Conservation (phyloP, 2,329 filamentous ascomycete genomes). For the Pseudopithomyces maydicus region DNA sequence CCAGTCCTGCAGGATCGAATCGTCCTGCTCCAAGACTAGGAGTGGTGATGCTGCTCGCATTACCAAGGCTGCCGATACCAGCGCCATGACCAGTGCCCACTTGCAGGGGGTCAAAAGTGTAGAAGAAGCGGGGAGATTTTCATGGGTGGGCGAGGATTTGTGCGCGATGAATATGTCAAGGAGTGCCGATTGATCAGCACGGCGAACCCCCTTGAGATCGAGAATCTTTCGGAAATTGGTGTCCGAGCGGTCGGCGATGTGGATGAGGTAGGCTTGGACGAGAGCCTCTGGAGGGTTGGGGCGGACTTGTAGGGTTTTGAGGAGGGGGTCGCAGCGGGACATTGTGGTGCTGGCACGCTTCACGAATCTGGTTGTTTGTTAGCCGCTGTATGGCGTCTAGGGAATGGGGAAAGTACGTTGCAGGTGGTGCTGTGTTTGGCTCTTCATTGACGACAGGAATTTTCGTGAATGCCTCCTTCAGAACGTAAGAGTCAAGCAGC, state of each 20-base stretch:
- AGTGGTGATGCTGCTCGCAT: conserved; percentile 44
- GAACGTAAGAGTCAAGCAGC: conserved; percentile 90
- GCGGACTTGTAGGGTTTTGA: conserved; percentile 96
- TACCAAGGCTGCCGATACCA: conserved; percentile 49
- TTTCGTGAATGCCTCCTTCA: conserved; percentile 78
- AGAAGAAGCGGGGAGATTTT: conserved; percentile 59
- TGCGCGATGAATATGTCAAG: conserved; percentile 92
- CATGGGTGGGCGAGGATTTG: conserved; percentile 67
- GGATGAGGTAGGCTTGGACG: conserved; percentile 96
- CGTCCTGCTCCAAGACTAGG: conserved; percentile 45
- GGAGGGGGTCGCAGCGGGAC: conserved; percentile 84
- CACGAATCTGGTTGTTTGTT: conserved; percentile 62
- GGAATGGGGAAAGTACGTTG: conserved; percentile 42
- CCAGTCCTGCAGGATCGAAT: conserved; percentile 83
- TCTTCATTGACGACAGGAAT: conserved; percentile 67
- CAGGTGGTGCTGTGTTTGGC: conserved; percentile 61
- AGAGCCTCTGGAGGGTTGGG: conserved; percentile 89
- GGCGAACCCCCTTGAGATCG: conserved; percentile 88
- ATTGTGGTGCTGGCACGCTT: conserved; percentile 86
- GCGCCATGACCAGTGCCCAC: conserved; percentile 47
- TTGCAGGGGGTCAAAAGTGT: conserved; percentile 45
- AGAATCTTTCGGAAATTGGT: conserved; percentile 95
- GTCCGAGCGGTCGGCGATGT: conserved; percentile 92
- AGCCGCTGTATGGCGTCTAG: not conserved
- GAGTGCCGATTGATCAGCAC: conserved; percentile 79